Evolutionary conservation across 306 rosid genomes (phyloP).

Genomic region (Potentilla sterilis): DNA sequence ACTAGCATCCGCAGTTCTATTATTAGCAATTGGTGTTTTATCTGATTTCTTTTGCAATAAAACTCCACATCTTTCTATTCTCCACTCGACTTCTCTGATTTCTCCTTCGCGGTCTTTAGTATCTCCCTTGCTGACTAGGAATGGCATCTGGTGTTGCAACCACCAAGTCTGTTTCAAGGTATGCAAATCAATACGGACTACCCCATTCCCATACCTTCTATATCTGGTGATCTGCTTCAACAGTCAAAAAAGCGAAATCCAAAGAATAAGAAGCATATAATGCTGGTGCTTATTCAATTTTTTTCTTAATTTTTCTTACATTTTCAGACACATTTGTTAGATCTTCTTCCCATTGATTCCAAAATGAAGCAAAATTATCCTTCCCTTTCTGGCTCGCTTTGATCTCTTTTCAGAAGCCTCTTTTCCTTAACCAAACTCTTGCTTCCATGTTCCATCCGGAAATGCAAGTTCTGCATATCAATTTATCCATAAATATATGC

Average conservation of each 20-base stretch:
- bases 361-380: neutral
- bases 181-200: neutral
- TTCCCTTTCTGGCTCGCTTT: neutral
- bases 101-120: conserved; percentile 1
- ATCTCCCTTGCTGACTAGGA: neutral
- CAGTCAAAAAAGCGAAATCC: neutral
- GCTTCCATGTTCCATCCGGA: conserved; percentile 27
- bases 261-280: neutral
- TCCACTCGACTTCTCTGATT: neutral
- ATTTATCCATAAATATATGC: neutral
- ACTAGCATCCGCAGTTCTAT: conserved; percentile 12
- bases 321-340: neutral
- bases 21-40: neutral
- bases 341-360: neutral
- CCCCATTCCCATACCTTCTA: neutral
- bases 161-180: neutral
- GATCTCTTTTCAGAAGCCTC: conserved; percentile 24
- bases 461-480: conserved; percentile 27
- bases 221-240: neutral
- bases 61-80: neutral
- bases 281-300: neutral
- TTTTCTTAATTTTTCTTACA: neutral
- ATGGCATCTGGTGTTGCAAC: neutral
- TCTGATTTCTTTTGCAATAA: neutral
- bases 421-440: conserved; percentile 32